A percentile compares a stretch with the other conserved stretches of the same genome.
Conservation (phyloP, 306 rosid species). For the Castanea crenata region DNA sequence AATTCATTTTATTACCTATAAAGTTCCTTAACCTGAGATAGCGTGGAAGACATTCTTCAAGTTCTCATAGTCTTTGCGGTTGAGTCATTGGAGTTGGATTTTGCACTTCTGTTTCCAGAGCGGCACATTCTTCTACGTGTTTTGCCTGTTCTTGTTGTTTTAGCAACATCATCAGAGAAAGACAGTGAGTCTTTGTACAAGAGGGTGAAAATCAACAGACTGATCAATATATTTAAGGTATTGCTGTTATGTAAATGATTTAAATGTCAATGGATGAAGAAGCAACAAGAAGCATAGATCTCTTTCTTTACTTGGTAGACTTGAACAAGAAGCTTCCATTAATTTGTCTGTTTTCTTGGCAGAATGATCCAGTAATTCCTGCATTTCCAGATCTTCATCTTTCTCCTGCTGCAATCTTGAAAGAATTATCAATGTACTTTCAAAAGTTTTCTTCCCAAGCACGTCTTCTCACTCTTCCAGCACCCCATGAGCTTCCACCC, state of each 20-base stretch:
- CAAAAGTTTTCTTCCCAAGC: conserved; percentile 86
- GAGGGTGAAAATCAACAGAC: conserved; percentile 95
- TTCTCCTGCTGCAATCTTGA: conserved; percentile 94
- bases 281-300: not conserved
- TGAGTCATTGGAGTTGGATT: conserved; percentile 94
- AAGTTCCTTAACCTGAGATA: conserved; percentile 71
- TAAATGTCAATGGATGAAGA: conserved; percentile 1
- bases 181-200: conserved; percentile 96
- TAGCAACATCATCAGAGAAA: conserved; percentile 94
- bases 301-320: not conserved
- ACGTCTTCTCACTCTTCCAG: conserved; percentile 91
- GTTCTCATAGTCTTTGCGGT: conserved; percentile 92
- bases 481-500: conserved; percentile 94
- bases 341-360: conserved; percentile 23
- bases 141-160: conserved; percentile 92
- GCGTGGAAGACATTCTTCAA: conserved; percentile 98
- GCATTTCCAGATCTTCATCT: conserved; percentile 99
- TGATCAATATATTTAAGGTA: conserved; percentile 93
- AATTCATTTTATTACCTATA: conserved; percentile 22
- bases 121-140: conserved; percentile 86
- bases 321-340: not conserved
- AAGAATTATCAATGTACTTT: conserved; percentile 83
- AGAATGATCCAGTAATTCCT: conserved; percentile 96
- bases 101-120: conserved; percentile 91
- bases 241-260: conserved; percentile 19